Conservation (phyloP, 768 basidiomycete genomes). For the Pleurotus eryngii region DNA sequence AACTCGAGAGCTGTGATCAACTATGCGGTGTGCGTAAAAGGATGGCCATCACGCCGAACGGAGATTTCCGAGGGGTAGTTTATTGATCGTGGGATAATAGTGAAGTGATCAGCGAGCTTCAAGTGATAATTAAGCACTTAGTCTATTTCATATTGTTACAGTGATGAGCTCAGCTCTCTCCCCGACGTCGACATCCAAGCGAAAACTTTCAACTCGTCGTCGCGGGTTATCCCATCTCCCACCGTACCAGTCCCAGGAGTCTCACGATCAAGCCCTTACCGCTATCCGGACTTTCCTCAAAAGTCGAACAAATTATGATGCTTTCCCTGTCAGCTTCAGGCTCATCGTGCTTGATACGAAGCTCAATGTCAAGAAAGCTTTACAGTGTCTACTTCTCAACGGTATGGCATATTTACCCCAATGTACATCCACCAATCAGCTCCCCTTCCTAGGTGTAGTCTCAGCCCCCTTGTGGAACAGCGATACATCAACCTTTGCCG, state of each 20-base stretch:
- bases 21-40: not conserved
- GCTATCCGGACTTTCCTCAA: conserved; percentile 81
- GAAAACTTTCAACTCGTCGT: conserved; percentile 54
- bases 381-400: conserved; percentile 83
- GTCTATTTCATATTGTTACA: conserved; percentile 9
- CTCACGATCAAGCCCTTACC: conserved; percentile 66
- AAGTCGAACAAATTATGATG: conserved; percentile 87
- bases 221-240: conserved; percentile 60
- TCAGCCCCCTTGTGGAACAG: conserved; percentile 99
- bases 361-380: conserved; percentile 92
- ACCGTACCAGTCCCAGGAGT: conserved; percentile 49
- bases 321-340: conserved; percentile 95
- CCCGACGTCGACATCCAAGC: conserved; percentile 48
- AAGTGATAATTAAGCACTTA: not conserved
- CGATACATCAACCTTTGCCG: conserved; percentile 87
- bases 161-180: conserved; percentile 43
- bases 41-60: not conserved
- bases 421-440: conserved; percentile 4
- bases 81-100: not conserved
- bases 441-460: conserved; percentile 70
- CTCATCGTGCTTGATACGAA: conserved; percentile 96
- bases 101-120: not conserved
- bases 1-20: not conserved
- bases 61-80: not conserved
- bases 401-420: conserved; percentile 35